Conservation (phyloP, 305 asterid genomes). For the Fraxinus platypoda region DNA sequence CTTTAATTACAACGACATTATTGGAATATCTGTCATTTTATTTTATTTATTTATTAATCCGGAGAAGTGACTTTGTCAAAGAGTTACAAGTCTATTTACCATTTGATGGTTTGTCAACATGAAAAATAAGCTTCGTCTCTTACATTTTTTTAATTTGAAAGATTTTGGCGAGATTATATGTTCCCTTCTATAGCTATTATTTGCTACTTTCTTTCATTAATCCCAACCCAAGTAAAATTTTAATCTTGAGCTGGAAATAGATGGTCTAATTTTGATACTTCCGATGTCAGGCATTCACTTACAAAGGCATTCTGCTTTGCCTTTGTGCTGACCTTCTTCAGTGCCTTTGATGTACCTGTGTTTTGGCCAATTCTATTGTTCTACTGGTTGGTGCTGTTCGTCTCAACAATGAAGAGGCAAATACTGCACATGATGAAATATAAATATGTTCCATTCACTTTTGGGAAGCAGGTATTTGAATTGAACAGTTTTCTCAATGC, state of each 20-base stretch:
- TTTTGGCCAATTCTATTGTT: slow-evolving; percentile 97
- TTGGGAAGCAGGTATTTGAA: slow-evolving; percentile 80
- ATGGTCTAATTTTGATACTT: slow-evolving; percentile 17
- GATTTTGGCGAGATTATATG: neutral
- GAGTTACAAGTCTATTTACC: neutral
- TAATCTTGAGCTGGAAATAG: slow-evolving; percentile 13
- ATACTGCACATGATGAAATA: slow-evolving; percentile 96
- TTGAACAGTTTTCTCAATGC: neutral
- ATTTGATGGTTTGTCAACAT: neutral
- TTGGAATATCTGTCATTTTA: neutral
- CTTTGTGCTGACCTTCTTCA: slow-evolving; percentile 83
- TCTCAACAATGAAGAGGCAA: slow-evolving; percentile 96
- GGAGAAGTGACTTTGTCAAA: neutral
- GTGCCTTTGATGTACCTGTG: slow-evolving; percentile 93
- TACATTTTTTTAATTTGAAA: neutral
- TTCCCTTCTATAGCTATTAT: neutral
- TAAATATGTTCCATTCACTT: slow-evolving; percentile 87
- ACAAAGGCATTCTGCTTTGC: slow-evolving; percentile 79
- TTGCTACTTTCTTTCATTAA: neutral
- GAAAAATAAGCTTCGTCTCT: neutral
- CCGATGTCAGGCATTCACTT: slow-evolving; percentile 79
- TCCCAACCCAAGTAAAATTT: neutral
- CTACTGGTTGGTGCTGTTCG: slow-evolving; percentile 80
- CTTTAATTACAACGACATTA: neutral
- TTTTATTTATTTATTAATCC: neutral